Base-by-base conservation (phyloP, 2,329 filamentous ascomycete genomes). In the Ceratocystis lukuohia region DNA sequence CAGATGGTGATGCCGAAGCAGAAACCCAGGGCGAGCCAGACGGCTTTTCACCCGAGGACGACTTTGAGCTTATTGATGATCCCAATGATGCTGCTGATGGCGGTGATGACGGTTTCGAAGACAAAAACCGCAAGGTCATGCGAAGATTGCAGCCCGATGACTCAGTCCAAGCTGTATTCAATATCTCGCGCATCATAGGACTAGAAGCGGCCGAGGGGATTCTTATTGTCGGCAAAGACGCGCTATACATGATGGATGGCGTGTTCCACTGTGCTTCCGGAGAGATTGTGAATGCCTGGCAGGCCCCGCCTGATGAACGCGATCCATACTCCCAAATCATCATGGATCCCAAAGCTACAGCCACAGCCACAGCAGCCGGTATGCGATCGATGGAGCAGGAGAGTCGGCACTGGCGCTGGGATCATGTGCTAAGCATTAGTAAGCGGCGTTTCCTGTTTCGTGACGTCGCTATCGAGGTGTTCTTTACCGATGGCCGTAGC, bases 101-200 rank as follows among this genome's bases (percentile, higher is more conserved):
- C 0, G 84, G 86, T 15, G 85, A 88, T 70, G 87, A 86, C 1
- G 62, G 59, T 7, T 95, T 95, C 69, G 95, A 99, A 75, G 95
- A 99, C 75, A 97, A 96, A 78, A 97, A 99, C 72, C 84, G 95
- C 57, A 96, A 96, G 75, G 93, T 99, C 57, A 95, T 97, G 91
- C 84, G 94, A 64, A 93, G 91, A 69, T 80, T 99, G 10, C 88
- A 96, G 71, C 88, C 88, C 12, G 91, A 92, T 4, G 94, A 99
- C 72, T 84, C 92, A 66, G 93, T 99, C 1, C 90, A 96, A 74
- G 88, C 90, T 66, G 91, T 96, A 1, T 96, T 91, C 79, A 99
- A 99, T 71, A 87, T 97, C 62, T 97, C 94, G 17, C 87, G 94
- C 10, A 93, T 99, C 65, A 87, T 96, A 41, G 94, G 94, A 8